Base-by-base conservation (phyloP, 2,329 filamentous ascomycete species). In the Arachnomyces sp. region DNA sequence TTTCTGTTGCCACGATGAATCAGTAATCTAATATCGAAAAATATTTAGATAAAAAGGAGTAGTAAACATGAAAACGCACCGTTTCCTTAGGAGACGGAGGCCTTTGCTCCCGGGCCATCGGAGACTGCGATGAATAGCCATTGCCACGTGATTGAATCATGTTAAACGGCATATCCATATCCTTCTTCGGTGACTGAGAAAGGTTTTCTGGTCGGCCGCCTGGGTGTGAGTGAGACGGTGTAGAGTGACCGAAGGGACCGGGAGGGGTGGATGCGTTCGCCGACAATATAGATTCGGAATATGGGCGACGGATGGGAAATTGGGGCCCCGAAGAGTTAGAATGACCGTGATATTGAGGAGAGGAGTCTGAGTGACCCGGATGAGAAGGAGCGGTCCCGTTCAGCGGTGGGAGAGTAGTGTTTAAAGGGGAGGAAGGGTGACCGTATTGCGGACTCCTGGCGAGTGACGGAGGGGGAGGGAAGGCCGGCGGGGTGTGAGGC, bases 1-100 rank as follows among this genome's bases (percentile, higher is more conserved):
- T 36, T 83, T 84, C 77, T 88, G 60, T 28, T 49, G 36, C 31
- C 7, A 18, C 39, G 6, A 42, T 40, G 31, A 41, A 31, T 59
- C 39, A 56, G 52, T 45, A 44, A 39, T 34, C 36, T 34, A 34
- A 28, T 13, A 28, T 38, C 39, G 25, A 13, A 36, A 18, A 14
- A 39, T 28, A 17, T n/a, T 3, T 13, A 29, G 11, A 40, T 8
- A 18, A 34, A 31, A 34, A 9, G 21, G 21, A 28, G 25, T 16
- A 35, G 31, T n/a, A 33, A 30, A 14, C n/a, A n/a, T n/a, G 28
- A 28, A 25, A 15, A 55, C 64, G 42, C 60, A 69, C 66, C 21
- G 59, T 53, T 52, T 66, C 64, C 40, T 61, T 62, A 2, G 62
- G 60, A 13, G 63, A 65, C 7, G 58, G 48, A 12, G 56, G 52